Evolutionary conservation across 2,329 filamentous ascomycete genomes (phyloP).

Genomic region (Fusarium phyllophilum): DNA sequence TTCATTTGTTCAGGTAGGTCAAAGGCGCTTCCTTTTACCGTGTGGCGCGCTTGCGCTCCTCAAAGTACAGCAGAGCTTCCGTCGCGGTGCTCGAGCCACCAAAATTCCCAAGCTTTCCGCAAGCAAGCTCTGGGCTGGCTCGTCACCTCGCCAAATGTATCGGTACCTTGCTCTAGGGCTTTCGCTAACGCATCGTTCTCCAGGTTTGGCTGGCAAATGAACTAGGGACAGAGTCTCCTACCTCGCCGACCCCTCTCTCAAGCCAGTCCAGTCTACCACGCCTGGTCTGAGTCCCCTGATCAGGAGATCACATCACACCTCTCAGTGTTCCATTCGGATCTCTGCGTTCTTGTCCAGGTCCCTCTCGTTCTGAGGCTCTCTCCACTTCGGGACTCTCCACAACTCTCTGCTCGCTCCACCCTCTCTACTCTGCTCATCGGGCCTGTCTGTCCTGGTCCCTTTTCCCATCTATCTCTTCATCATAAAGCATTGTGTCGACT

Average conservation of each 20-base stretch:
- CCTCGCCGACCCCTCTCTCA: slow-evolving; percentile 28
- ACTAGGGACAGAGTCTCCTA: slow-evolving; percentile 35
- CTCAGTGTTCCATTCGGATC: slow-evolving; percentile 27
- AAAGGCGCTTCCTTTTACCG: neutral
- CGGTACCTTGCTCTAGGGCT: slow-evolving; percentile 40
- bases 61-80: slow-evolving; percentile 3
- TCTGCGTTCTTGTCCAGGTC: slow-evolving; percentile 14
- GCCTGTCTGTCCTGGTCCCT: neutral
- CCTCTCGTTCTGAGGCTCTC: slow-evolving; percentile 24
- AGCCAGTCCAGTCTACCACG: slow-evolving; percentile 8
- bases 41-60: neutral
- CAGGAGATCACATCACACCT: slow-evolving; percentile 35
- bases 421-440: neutral
- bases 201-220: slow-evolving; percentile 38
- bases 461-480: slow-evolving; percentile 18
- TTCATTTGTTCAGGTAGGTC: slow-evolving; percentile 17
- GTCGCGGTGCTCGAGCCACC: slow-evolving; percentile 25
- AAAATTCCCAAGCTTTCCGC: slow-evolving; percentile 27
- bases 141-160: slow-evolving; percentile 28
- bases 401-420: slow-evolving; percentile 29
- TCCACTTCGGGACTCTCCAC: slow-evolving; percentile 34
- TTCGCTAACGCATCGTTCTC: slow-evolving; percentile 38
- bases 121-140: slow-evolving; percentile 23
- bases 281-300: slow-evolving; percentile 25
- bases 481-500: slow-evolving; percentile 29